Base-by-base conservation (phyloP, 192 early-diverging fungal genomes). In the Rhizophagus sp. region DNA sequence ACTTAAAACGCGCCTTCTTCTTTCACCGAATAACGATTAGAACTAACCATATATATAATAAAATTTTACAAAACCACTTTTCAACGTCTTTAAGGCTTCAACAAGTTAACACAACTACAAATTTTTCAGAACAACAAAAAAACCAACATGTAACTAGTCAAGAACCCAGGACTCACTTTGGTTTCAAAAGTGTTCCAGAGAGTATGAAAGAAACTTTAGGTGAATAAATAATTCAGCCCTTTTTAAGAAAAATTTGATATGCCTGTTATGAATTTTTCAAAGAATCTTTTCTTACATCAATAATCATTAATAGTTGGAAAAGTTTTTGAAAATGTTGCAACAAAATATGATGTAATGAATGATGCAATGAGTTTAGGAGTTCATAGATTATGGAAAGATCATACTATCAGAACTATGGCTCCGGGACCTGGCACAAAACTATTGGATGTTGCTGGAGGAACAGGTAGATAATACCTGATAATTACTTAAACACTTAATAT, bases 311-410 rank as follows among this genome's bases (percentile, higher is more conserved):
- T 81, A 95, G 97, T 99, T 44, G 93, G 91, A 68, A 83, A 89
- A 69, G 98, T 99, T 15, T 99, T 98, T 83, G 89, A 92, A n/a
- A 96, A 90, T 80, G 98, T 99, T 24, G 98, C 98, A 3, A 83
- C 87, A n/a, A 97, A 93, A 67, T 99, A 99, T 87, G 98, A 99
- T 83, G 75, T 97, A 13, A 98, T 99, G 98, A 98, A 98, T 88
- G 97, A 98, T 76, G 92, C 94, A 24, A 98, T 98, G 97, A 94
- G 92, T 82, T 86, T 89, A 39, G 98, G 98, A 39, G 85, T 99
- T 25, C 97, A 99, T 83, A 90, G 97, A 72, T 82, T 98, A 44
- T 99, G 98, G 98, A 99, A 99, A 81, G 96, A 98, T 81, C 91
- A 96, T 81, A 95, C 95, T 83, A 94, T 99, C 75, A 88, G 90